Percentiles rank a stretch among this genome's conserved stretches.
Evolutionary conservation across 768 basidiomycete species (phyloP).

Genomic region (Epithele typhae): DNA sequence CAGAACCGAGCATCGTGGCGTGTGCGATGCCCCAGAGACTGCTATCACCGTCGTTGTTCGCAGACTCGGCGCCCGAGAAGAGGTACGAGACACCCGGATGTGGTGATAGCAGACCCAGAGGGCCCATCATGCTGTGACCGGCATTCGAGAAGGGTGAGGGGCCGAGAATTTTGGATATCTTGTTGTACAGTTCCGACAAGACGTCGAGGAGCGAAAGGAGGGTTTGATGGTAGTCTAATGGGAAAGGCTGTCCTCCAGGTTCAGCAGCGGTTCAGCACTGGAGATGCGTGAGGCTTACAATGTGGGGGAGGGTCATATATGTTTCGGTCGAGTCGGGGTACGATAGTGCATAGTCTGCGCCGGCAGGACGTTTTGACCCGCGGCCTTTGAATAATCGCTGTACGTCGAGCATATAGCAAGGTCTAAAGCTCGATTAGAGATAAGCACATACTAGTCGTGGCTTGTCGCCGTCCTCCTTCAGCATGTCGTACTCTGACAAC

Average conservation of each 20-base stretch:
- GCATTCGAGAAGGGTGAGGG: conserved; percentile 71
- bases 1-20: conserved; percentile 24
- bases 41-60: conserved; percentile 39
- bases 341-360: conserved; percentile 59
- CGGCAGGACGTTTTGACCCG: conserved; percentile 47
- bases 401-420: too few relatives aligned
- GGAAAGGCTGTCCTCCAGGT: conserved; percentile 66
- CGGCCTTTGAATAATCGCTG: conserved; percentile 57
- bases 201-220: conserved; percentile 86
- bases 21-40: conserved; percentile 71
- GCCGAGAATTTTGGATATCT: conserved; percentile 78
- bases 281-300: conserved; percentile 43
- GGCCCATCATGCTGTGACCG: conserved; percentile 71
- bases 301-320: conserved; percentile 69
- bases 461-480: conserved; percentile 69
- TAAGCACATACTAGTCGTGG: conserved; percentile 58
- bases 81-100: conserved; percentile 83
- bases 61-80: conserved; percentile 46
- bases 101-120: conserved; percentile 68
- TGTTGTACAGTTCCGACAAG: conserved; percentile 85
- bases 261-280: not conserved
- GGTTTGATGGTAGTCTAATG: conserved; percentile 85
- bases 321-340: conserved; percentile 59
- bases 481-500: conserved; percentile 72
- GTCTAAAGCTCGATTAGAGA: not conserved